A percentile compares a stretch with the other conserved stretches of the same genome.
phyloP scores from a whole-genome alignment of 495 filamentous ascomycete species.

The Neurospora intermedia region DNA sequence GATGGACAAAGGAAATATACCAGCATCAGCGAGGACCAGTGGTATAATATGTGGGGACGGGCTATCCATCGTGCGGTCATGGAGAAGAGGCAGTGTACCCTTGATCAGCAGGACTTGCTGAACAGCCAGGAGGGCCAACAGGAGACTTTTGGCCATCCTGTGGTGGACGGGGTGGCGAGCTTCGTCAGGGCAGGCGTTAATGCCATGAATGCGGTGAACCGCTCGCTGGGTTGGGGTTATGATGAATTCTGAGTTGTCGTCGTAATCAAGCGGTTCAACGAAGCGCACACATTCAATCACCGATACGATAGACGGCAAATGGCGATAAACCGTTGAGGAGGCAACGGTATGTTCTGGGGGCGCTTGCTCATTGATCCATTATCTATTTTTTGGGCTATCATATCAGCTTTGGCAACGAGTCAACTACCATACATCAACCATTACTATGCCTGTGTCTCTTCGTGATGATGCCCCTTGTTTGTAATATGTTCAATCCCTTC shows the following conservation, averaged over 20 bases:
- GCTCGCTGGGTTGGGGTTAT: conserved; percentile 36
- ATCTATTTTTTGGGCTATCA: too few relatives aligned
- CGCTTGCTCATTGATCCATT: too few relatives aligned
- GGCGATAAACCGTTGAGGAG: too few relatives aligned
- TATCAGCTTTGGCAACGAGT: too few relatives aligned
- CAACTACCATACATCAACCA: too few relatives aligned
- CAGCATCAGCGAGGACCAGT: conserved; percentile 35
- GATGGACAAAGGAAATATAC: conserved; percentile 30
- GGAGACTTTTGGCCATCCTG: conserved; percentile 8
- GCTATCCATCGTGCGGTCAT: conserved; percentile 33
- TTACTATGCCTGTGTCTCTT: too few relatives aligned
- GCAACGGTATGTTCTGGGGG: too few relatives aligned
- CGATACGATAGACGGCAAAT: too few relatives aligned
- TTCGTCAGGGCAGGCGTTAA: conserved; percentile 27
- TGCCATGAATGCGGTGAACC: conserved; percentile 35
- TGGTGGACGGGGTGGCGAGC: conserved; percentile 20
- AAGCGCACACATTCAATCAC: too few relatives aligned
- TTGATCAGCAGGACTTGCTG: conserved; percentile 32
- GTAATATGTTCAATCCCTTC: too few relatives aligned
- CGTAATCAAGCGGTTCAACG: too few relatives aligned
- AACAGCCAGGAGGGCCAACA: conserved; percentile 25
- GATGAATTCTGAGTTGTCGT: conserved; percentile 8
- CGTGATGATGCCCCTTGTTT: too few relatives aligned
- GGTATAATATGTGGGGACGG: conserved; percentile 37
- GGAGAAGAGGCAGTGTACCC: conserved; percentile 25